Percentiles rank a stretch among this genome's conserved stretches.
Conservation (phyloP, 345 rosid genomes). For the Atalantia buxifolia region DNA sequence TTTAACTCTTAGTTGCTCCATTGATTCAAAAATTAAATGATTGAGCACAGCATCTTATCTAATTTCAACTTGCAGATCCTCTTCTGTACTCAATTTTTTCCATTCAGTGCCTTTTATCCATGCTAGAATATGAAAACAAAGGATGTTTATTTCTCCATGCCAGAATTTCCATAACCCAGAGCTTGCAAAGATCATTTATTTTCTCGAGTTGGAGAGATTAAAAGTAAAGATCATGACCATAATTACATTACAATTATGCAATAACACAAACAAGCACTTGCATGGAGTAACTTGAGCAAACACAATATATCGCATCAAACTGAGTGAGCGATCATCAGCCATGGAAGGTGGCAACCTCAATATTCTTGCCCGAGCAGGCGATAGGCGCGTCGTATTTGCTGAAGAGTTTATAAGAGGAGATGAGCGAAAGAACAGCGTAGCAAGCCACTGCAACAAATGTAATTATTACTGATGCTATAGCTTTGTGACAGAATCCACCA, state of each 20-base stretch:
- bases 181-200: background rate
- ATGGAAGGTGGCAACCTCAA: slow-evolving; percentile 40
- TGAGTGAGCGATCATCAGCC: slow-evolving; percentile 6
- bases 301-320: background rate
- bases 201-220: background rate
- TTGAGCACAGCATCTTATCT: no score
- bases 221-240: background rate
- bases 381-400: slow-evolving; percentile 65
- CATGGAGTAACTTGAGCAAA: background rate
- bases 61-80: no score
- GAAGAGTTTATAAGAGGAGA: slow-evolving; percentile 84
- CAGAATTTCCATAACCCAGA: background rate
- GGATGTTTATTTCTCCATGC: background rate
- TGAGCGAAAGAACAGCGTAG: slow-evolving; percentile 51
- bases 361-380: slow-evolving; percentile 27
- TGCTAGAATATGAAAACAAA: no score
- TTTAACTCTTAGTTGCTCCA: no score
- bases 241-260: background rate
- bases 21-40: no score
- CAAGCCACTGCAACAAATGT: slow-evolving; percentile 50
- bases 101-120: no score
- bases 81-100: no score
- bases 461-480: slow-evolving; percentile 54
- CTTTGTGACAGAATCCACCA: slow-evolving; percentile 67
- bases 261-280: background rate